phyloP scores from a whole-genome alignment of 148 eudicot genomes.

The Polygonum maritimum region DNA sequence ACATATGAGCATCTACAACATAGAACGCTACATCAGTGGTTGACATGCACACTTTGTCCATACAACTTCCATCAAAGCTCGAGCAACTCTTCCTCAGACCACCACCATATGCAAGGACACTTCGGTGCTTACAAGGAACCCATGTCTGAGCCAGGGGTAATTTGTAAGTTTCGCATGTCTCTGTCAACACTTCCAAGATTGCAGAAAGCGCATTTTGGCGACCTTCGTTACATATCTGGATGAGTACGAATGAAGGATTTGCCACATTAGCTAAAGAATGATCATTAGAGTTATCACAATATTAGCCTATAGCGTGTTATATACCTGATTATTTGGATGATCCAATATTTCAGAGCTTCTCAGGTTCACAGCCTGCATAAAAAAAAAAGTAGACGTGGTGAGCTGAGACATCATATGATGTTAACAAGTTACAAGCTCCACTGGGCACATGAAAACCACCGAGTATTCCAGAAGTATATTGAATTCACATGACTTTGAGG shows the following conservation, averaged over 20 bases:
- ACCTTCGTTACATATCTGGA: conserved; percentile 85
- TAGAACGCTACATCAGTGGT: conserved; percentile 84
- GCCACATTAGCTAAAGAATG: not conserved
- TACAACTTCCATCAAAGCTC: conserved; percentile 87
- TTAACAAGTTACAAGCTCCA: not conserved
- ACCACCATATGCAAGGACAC: conserved; percentile 76
- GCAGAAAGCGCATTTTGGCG: conserved; percentile 85
- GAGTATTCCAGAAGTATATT: not conserved
- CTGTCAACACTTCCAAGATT: conserved; percentile 73
- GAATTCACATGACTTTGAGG: not conserved
- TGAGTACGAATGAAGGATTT: not conserved
- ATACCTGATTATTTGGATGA: conserved; percentile 65
- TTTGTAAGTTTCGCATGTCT: conserved; percentile 74
- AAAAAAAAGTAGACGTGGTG: conserved; percentile 17
- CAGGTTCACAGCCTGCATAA: conserved; percentile 77
- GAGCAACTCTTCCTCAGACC: conserved; percentile 79
- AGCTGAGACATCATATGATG: not conserved
- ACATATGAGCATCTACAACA: conserved; percentile 81
- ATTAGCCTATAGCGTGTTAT: not conserved
- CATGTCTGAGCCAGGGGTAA: conserved; percentile 97
- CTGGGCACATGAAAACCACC: not conserved
- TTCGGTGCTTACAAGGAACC: conserved; percentile 88
- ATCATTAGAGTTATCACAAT: not conserved
- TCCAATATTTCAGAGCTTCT: conserved; percentile 84
- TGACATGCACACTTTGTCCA: conserved; percentile 92